A percentile compares a stretch with the other conserved stretches of the same genome.
Conservation (phyloP, 306 rosid species). For the Lathyrus tuberosus region DNA sequence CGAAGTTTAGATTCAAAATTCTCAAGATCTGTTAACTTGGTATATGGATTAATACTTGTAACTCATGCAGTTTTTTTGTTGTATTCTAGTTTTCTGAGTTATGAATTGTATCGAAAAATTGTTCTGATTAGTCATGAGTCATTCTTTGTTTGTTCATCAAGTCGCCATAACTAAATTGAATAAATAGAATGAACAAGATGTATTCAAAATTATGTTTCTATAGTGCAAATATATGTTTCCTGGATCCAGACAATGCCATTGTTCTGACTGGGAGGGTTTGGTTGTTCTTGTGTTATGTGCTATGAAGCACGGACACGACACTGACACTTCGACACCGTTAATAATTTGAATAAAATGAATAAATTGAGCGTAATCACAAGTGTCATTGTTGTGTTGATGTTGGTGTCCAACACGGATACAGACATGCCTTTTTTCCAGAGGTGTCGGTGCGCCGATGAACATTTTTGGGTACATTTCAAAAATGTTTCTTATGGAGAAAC, state of each 20-base stretch:
- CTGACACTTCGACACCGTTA: too few relatives aligned
- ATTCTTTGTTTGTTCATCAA: neutral
- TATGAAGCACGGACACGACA: too few relatives aligned
- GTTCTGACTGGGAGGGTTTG: constrained; percentile 4
- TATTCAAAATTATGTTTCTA: constrained; percentile 2
- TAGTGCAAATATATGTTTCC: constrained; percentile 10
- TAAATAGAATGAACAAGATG: constrained; percentile 13
- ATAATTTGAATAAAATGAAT: too few relatives aligned
- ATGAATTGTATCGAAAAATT: neutral
- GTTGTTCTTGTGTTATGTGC: constrained; percentile 11
- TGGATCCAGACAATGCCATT: constrained; percentile 4
- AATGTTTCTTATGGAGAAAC: neutral
- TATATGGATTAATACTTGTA: constrained; percentile 24
- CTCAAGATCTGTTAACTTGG: neutral
- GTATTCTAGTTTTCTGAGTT: constrained; percentile 7
- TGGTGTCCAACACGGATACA: too few relatives aligned
- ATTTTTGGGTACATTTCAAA: neutral
- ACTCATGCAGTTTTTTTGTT: neutral
- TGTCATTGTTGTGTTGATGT: too few relatives aligned
- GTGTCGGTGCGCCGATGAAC: too few relatives aligned
- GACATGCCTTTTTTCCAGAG: too few relatives aligned
- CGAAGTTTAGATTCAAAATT: constrained; percentile 37
- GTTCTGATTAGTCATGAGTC: constrained; percentile 13
- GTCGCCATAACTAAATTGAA: constrained; percentile 24
- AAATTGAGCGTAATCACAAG: too few relatives aligned